Evolutionary conservation across 345 rosid genomes (phyloP), one percentile per base, ranked within the genome.

Genomic region (Raphanus raphanistrum): DNA sequence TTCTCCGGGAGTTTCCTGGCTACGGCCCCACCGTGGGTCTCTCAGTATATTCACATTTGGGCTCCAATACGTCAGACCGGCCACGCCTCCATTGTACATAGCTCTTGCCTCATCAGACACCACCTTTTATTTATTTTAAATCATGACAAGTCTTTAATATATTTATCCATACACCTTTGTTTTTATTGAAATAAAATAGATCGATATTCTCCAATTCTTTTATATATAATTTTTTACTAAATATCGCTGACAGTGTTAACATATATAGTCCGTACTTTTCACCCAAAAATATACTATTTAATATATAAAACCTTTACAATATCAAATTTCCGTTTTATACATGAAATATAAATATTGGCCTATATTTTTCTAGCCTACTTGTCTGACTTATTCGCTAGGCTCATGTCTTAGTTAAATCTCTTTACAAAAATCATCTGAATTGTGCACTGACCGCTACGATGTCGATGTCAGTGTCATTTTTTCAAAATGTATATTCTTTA

Each of bases 1-100:
- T 79, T 94, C 98, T 0, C 98, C 98, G 2, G 94, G 95, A n/a
- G 97, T 92, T 78, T 92, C 98, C 71, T 90, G 98, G 41, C 95
- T 90, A 0, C 92, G 81, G 17, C 97, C 98, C 98, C 96, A 92
- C 68, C 97, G 80, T 0, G 98, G 98, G 79, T 94, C 98, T 11
- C 98, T 79, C 52, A 92, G 81, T 59, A 94, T 85, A 72, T 92
- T 90, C 15, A 92, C 93, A 62, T 89, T 89, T 17, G 97, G 97
- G 55, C 95, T 90, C 98, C 93, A 89, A 60, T 71, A 89, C 21
- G 94, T 88, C 75, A 94, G 68, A 12, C 94, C 93, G 1, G 90
- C 91, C 66, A 66, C 76, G 36, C 94, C 93, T 67, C 93, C 88
- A 31, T 89, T 89, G 77, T 89, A 88, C 96, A 88, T 89, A 45